Percentiles rank a stretch among this genome's conserved stretches.
Conservation (phyloP, 768 basidiomycete species). For the Leccinum incarnatum region DNA sequence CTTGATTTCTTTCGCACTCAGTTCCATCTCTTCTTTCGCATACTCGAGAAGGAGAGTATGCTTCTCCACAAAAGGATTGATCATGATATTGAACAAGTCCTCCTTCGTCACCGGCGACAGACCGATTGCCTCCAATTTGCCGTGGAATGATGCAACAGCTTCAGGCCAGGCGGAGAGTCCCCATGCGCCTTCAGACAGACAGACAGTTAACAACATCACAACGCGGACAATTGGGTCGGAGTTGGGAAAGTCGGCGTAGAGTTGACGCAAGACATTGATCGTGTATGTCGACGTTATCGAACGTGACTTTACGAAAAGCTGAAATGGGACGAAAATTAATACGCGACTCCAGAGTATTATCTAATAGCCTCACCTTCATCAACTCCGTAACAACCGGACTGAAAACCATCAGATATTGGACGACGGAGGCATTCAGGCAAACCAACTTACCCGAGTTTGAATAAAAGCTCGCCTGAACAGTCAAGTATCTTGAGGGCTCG, state of each 20-base stretch:
- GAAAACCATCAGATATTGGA: conserved; percentile 13
- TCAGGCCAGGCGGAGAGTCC: conserved; percentile 28
- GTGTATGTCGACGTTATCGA: conserved; percentile 53
- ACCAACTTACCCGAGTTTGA: conserved; percentile 58
- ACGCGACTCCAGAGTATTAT: not conserved
- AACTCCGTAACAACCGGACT: conserved; percentile 57
- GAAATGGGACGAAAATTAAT: conserved; percentile 10
- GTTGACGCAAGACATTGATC: conserved; percentile 53
- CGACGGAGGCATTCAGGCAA: not conserved
- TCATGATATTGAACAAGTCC: conserved; percentile 61
- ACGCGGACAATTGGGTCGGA: conserved; percentile 58
- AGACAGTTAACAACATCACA: conserved; percentile 71
- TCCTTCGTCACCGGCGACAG: conserved; percentile 53
- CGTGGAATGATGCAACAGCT: conserved; percentile 35
- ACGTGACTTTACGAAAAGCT: conserved; percentile 72
- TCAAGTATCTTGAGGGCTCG: conserved; percentile 65
- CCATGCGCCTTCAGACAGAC: conserved; percentile 38
- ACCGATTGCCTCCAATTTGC: conserved; percentile 53
- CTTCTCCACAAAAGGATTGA: conserved; percentile 69
- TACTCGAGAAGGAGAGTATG: conserved; percentile 52
- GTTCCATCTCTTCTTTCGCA: conserved; percentile 40
- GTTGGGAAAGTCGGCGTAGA: conserved; percentile 68
- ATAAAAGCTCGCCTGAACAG: conserved; percentile 61
- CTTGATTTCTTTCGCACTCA: conserved; percentile 41
- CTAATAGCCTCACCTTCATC: conserved; percentile 49